A percentile compares a stretch with the other conserved stretches of the same genome.
phyloP scores from a whole-genome alignment of 1,284 basidiomycete genomes.

The Apiotrichum montevideense region DNA sequence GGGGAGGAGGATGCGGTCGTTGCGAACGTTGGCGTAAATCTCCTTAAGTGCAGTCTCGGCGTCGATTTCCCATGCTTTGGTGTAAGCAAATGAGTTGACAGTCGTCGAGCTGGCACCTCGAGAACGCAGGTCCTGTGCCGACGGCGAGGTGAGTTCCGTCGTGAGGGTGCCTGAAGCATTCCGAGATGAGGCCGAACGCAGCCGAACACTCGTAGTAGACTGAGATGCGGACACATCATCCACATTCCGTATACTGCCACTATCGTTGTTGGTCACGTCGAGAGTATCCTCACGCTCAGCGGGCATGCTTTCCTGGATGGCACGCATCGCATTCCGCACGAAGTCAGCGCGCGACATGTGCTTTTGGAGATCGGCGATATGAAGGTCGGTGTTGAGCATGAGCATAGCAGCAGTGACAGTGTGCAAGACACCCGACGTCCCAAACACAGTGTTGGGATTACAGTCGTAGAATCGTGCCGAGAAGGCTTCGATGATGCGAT shows the following conservation, averaged over 20 bases:
- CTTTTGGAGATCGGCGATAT: slow-evolving; percentile 80
- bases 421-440: slow-evolving; percentile 85
- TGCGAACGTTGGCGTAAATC: slow-evolving; percentile 87
- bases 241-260: slow-evolving; percentile 47
- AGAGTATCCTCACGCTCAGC: slow-evolving; percentile 52
- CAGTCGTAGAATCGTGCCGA: slow-evolving; percentile 83
- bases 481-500: slow-evolving; percentile 89
- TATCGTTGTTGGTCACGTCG: slow-evolving; percentile 64
- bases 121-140: slow-evolving; percentile 18
- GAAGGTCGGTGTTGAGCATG: slow-evolving; percentile 92
- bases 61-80: slow-evolving; percentile 64
- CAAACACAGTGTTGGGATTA: slow-evolving; percentile 73
- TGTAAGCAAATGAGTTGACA: slow-evolving; percentile 32
- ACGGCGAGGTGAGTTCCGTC: slow-evolving; percentile 15
- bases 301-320: slow-evolving; percentile 55
- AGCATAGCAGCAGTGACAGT: slow-evolving; percentile 88
- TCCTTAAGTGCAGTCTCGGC: slow-evolving; percentile 85
- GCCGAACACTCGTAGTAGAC: slow-evolving; percentile 17
- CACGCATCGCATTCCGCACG: slow-evolving; percentile 80
- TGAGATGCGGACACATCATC: slow-evolving; percentile 21
- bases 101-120: slow-evolving; percentile 29
- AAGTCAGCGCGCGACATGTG: slow-evolving; percentile 95
- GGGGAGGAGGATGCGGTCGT: slow-evolving; percentile 83
- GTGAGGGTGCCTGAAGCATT: slow-evolving; percentile 27
- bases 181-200: slow-evolving; percentile 18